Percentiles rank a stretch among this genome's conserved stretches.
Evolutionary conservation across 495 filamentous ascomycete genomes (phyloP).

Genomic region (Podospora didyma): DNA sequence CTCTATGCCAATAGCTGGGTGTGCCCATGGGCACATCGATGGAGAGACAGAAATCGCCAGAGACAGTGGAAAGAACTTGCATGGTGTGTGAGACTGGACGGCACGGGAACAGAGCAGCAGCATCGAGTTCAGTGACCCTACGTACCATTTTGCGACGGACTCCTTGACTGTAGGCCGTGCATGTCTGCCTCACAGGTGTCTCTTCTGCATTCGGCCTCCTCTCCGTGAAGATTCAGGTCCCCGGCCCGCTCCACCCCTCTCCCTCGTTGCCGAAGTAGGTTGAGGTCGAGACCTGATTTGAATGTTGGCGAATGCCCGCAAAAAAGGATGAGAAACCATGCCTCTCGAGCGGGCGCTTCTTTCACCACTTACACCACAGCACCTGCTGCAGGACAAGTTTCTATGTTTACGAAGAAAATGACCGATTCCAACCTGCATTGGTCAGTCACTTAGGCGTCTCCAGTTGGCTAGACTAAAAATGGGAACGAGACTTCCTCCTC

Average conservation of each 20-base stretch:
- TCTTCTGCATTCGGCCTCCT: slow-evolving; percentile 15
- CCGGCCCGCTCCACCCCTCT: not conserved
- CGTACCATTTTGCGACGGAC: not conserved
- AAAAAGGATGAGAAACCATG: not conserved
- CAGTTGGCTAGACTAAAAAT: slow-evolving; percentile 17
- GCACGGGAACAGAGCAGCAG: too few relatives aligned
- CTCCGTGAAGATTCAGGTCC: slow-evolving; percentile 18
- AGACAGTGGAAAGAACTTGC: too few relatives aligned
- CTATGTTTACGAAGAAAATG: slow-evolving; percentile 2
- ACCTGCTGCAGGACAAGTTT: slow-evolving; percentile 11
- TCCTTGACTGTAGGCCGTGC: slow-evolving; percentile 7
- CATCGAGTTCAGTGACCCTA: too few relatives aligned
- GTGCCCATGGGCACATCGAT: too few relatives aligned
- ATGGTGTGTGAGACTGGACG: too few relatives aligned
- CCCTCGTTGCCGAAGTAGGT: not conserved
- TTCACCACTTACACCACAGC: slow-evolving; percentile 15
- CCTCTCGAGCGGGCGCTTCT: not conserved
- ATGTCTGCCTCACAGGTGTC: not conserved
- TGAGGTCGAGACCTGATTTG: not conserved
- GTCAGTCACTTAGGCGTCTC: slow-evolving; percentile 13
- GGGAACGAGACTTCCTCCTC: slow-evolving; percentile 2
- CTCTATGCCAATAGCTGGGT: too few relatives aligned
- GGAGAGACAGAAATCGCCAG: too few relatives aligned
- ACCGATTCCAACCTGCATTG: slow-evolving; percentile 22
- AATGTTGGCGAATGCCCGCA: not conserved